Conservation (phyloP, 768 basidiomycete genomes). For the Myochromella boudieri region DNA sequence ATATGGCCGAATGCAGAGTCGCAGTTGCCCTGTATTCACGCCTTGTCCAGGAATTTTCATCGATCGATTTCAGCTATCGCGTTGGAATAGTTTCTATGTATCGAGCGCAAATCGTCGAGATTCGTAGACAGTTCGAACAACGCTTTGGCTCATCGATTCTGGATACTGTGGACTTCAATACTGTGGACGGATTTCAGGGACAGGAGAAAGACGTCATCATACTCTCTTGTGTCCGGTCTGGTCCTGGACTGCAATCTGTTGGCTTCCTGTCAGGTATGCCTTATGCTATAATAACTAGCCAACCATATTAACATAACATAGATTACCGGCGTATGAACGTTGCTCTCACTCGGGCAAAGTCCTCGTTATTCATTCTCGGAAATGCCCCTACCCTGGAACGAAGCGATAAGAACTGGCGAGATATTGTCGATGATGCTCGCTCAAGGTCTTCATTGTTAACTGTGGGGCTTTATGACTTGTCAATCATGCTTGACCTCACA, state of each 20-base stretch:
- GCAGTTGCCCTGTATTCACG: slow-evolving; percentile 78
- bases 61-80: slow-evolving; percentile 40
- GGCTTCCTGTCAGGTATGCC: slow-evolving; percentile 89
- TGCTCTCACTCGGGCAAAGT: slow-evolving; percentile 94
- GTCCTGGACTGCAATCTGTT: slow-evolving; percentile 75
- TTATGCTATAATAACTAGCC: slow-evolving; percentile 4
- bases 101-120: slow-evolving; percentile 79
- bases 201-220: slow-evolving; percentile 99
- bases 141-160: slow-evolving; percentile 73
- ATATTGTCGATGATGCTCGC: slow-evolving; percentile 76
- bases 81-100: slow-evolving; percentile 89
- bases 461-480: slow-evolving; percentile 35
- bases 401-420: slow-evolving; percentile 77
- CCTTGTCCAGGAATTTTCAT: slow-evolving; percentile 61
- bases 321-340: slow-evolving; percentile 95
- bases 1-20: slow-evolving; percentile 68
- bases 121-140: slow-evolving; percentile 66
- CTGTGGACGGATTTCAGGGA: slow-evolving; percentile 98
- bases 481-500: background rate
- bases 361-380: slow-evolving; percentile 92
- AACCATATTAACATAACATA: slow-evolving; percentile 19
- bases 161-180: slow-evolving; percentile 86
- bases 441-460: slow-evolving; percentile 60
- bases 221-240: slow-evolving; percentile 93
- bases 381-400: slow-evolving; percentile 87